These are phyloP conservation scores for Neodidymelliopsis sp. DNA, from an alignment of 2,329 filamentous ascomycete genomes.

Conservation along the genomic window DNA sequence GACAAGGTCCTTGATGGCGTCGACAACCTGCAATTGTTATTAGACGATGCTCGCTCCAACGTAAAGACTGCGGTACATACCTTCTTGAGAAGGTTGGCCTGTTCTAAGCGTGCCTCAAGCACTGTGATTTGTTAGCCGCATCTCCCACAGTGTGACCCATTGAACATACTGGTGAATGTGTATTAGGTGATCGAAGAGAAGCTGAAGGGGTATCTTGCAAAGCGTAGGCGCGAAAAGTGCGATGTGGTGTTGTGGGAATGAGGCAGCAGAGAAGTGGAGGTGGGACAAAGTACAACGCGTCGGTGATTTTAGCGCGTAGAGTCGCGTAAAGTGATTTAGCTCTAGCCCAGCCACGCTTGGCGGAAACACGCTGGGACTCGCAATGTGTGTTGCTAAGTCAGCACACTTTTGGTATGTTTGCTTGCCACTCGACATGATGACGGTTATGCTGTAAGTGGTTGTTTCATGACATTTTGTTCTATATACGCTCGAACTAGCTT, in stretches of 20 bases:
- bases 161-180: conserved; percentile 16
- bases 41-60: neutral
- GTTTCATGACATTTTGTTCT: neutral
- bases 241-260: conserved; percentile 7
- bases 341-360: conserved; percentile 6
- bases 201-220: conserved; percentile 4
- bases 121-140: conserved; percentile 57
- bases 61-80: conserved; percentile 54
- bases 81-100: conserved; percentile 95
- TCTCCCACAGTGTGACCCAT: neutral
- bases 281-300: conserved; percentile 15
- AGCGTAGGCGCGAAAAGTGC: neutral
- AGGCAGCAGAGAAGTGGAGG: conserved; percentile 10
- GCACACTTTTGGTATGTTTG: too few species aligned
- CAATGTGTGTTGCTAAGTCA: too few species aligned
- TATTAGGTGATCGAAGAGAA: conserved; percentile 3
- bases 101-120: conserved; percentile 97
- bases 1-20: conserved; percentile 98
- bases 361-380: too few species aligned
- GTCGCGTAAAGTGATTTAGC: conserved; percentile 21
- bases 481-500: conserved; percentile 7
- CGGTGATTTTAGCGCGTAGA: conserved; percentile 4
- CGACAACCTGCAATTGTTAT: conserved; percentile 74
- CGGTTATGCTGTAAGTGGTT: neutral
- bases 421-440: too few species aligned